Percentiles rank a stretch among this genome's conserved stretches.
phyloP scores from a whole-genome alignment of 2,329 filamentous ascomycete genomes.

The Paramyrothecium sp. region DNA sequence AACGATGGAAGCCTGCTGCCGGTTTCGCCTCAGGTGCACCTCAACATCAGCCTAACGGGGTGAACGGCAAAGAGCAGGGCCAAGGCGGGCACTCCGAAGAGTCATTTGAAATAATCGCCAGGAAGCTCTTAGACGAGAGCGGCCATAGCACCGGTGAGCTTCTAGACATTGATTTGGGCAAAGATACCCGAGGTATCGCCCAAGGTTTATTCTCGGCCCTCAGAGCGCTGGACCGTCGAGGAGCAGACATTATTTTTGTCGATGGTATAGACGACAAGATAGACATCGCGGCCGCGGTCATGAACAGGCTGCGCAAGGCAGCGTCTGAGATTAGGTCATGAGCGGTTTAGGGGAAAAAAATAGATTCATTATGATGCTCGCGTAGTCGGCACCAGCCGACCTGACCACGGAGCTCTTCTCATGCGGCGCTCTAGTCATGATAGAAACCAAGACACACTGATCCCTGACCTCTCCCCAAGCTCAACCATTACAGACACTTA shows the following conservation, averaged over 20 bases:
- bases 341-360: slow-evolving; percentile 23
- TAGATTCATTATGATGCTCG: slow-evolving; percentile 18
- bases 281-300: slow-evolving; percentile 82
- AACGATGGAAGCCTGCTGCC: slow-evolving; percentile 47
- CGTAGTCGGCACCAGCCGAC: not conserved
- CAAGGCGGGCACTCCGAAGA: slow-evolving; percentile 25
- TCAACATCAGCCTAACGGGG: slow-evolving; percentile 1
- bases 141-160: slow-evolving; percentile 37
- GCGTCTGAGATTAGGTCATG: slow-evolving; percentile 59
- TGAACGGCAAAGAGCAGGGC: slow-evolving; percentile 10
- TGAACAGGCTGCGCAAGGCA: slow-evolving; percentile 80
- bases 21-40: slow-evolving; percentile 34
- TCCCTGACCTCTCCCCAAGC: not conserved
- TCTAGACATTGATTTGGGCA: slow-evolving; percentile 73
- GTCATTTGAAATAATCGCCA: slow-evolving; percentile 39
- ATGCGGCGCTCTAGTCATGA: slow-evolving; percentile 26
- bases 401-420: slow-evolving; percentile 7
- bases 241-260: slow-evolving; percentile 82
- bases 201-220: slow-evolving; percentile 85
- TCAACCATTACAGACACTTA: slow-evolving; percentile 60
- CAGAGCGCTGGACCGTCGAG: slow-evolving; percentile 76
- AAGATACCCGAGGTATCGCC: slow-evolving; percentile 71
- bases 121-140: slow-evolving; percentile 32
- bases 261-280: slow-evolving; percentile 81
- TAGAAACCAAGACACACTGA: slow-evolving; percentile 19